These are phyloP conservation scores for Curvularia sp. DNA, from an alignment of 2,329 filamentous ascomycete genomes.

Conservation along the genomic window DNA sequence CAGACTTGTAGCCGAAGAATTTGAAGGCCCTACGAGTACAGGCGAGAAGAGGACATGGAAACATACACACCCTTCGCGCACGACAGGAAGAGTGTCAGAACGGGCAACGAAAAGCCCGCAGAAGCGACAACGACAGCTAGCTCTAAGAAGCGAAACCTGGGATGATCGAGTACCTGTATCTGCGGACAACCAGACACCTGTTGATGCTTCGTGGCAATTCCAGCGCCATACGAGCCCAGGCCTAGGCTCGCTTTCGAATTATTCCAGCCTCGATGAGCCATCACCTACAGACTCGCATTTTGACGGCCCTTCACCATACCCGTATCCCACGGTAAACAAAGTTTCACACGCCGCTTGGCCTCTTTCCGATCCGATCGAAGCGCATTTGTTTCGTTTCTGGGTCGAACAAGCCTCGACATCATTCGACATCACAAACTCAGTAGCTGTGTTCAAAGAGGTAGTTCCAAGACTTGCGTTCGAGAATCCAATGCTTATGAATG, in stretches of 20 bases:
- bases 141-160: not conserved
- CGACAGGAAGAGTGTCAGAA: constrained; percentile 7
- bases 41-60: constrained; percentile 10
- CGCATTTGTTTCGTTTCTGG: constrained; percentile 27
- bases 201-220: constrained; percentile 8
- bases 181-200: not conserved
- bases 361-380: constrained; percentile 21
- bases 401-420: constrained; percentile 20
- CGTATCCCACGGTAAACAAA: not conserved
- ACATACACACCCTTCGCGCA: constrained; percentile 6
- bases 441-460: constrained; percentile 18
- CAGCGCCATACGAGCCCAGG: constrained; percentile 15
- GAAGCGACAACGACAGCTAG: not conserved
- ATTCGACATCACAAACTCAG: constrained; percentile 26
- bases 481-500: constrained; percentile 52
- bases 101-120: not conserved
- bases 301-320: constrained; percentile 6
- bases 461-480: constrained; percentile 33
- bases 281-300: constrained; percentile 7
- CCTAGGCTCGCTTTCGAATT: constrained; percentile 17
- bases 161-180: not conserved
- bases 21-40: constrained; percentile 2
- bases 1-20: constrained; percentile 21
- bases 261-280: constrained; percentile 22
- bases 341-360: constrained; percentile 11